phyloP scores from a whole-genome alignment of 495 filamentous ascomycete species.

The Penicillium antarcticum region DNA sequence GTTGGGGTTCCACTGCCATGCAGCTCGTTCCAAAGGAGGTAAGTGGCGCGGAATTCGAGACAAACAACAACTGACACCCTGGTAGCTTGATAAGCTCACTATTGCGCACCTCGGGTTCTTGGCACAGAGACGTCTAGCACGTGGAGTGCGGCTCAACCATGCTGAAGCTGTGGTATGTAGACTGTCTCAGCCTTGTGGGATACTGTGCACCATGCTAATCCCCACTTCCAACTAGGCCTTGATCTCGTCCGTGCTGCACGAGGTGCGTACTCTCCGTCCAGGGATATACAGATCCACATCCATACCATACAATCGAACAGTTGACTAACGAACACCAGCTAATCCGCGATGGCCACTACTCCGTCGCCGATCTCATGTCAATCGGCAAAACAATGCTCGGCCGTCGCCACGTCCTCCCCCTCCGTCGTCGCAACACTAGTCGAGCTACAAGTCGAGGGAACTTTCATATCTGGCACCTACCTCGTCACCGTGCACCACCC shows the following conservation, averaged over 20 bases:
- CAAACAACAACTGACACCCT: constrained; percentile 1
- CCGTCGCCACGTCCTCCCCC: constrained; percentile 87
- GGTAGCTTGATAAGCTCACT: constrained; percentile 90
- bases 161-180: constrained; percentile 76
- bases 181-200: neutral
- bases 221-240: constrained; percentile 57
- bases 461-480: constrained; percentile 86
- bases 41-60: constrained; percentile 23
- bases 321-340: constrained; percentile 45
- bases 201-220: neutral
- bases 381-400: constrained; percentile 91
- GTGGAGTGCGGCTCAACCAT: constrained; percentile 89
- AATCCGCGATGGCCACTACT: constrained; percentile 94
- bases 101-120: constrained; percentile 87
- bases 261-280: too few relatives aligned
- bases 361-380: constrained; percentile 88
- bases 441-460: constrained; percentile 92
- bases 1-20: constrained; percentile 50
- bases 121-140: constrained; percentile 83
- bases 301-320: neutral
- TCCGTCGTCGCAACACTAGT: constrained; percentile 71
- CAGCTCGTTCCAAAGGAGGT: constrained; percentile 88
- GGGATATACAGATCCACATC: too few relatives aligned
- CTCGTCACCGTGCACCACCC: constrained; percentile 94
- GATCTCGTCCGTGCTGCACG: constrained; percentile 87